Percentiles rank a stretch among this genome's conserved stretches.
Evolutionary conservation across 345 rosid genomes (phyloP).

Genomic region (Zanthoxylum bungeanum): DNA sequence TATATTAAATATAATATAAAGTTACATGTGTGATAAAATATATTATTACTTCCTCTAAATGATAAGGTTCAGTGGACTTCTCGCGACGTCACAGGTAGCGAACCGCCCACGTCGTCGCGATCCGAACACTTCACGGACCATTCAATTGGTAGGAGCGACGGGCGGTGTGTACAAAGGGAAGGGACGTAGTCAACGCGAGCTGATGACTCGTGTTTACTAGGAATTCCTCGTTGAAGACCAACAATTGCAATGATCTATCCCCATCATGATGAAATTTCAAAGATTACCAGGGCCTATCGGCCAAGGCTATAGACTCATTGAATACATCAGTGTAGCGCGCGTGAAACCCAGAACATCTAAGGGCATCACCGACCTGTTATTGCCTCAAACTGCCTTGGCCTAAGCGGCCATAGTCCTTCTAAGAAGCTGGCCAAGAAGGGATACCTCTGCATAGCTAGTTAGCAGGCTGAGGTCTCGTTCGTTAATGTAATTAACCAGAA

Average conservation of each 20-base stretch:
- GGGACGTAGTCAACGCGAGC: too few species aligned
- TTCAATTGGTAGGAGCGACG: background rate
- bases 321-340: slow-evolving; percentile 28
- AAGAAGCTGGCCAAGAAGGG: slow-evolving; percentile 1
- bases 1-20: too few species aligned
- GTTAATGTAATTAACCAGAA: too few species aligned
- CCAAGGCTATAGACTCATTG: slow-evolving; percentile 14
- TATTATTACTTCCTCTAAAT: background rate
- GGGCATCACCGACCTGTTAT: slow-evolving; percentile 34
- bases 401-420: slow-evolving; percentile 7
- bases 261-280: too few species aligned
- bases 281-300: background rate
- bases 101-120: background rate
- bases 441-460: background rate
- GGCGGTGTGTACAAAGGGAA: too few species aligned
- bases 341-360: slow-evolving; percentile 36
- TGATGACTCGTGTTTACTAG: background rate
- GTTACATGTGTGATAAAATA: too few species aligned
- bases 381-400: slow-evolving; percentile 29
- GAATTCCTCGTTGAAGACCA: too few species aligned
- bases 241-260: too few species aligned
- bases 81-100: background rate
- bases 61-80: background rate
- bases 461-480: too few species aligned
- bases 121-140: background rate